phyloP scores from a whole-genome alignment of 2,329 filamentous ascomycete genomes.

The Diplodia scrobiculata region DNA sequence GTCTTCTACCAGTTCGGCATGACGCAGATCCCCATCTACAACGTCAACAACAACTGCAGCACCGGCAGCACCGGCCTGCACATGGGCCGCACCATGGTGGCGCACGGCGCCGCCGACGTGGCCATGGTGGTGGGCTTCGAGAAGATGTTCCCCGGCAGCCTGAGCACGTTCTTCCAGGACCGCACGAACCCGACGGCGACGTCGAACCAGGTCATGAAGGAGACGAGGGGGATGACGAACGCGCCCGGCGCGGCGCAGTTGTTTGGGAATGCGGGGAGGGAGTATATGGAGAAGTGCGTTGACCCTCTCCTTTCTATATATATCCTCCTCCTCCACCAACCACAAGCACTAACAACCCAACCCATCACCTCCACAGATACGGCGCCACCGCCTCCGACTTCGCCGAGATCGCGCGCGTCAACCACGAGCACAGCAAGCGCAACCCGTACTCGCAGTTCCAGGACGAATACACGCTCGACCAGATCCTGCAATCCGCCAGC shows the following conservation, averaged over 20 bases:
- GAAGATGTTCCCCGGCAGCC: slow-evolving; percentile 93
- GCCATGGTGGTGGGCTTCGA: slow-evolving; percentile 93
- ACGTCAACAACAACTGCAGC: slow-evolving; percentile 98
- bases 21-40: slow-evolving; percentile 94
- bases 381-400: slow-evolving; percentile 85
- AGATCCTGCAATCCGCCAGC: slow-evolving; percentile 73
- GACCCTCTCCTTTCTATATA: not conserved
- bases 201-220: slow-evolving; percentile 74
- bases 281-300: slow-evolving; percentile 88
- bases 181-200: slow-evolving; percentile 76
- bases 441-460: slow-evolving; percentile 99
- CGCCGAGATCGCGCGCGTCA: slow-evolving; percentile 89
- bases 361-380: slow-evolving; percentile 56
- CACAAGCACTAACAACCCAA: not conserved
- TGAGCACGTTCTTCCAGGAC: slow-evolving; percentile 83
- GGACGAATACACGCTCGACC: slow-evolving; percentile 83
- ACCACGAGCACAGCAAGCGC: slow-evolving; percentile 85
- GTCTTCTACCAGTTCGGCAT: slow-evolving; percentile 99
- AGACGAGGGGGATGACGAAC: slow-evolving; percentile 77
- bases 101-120: slow-evolving; percentile 79
- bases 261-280: slow-evolving; percentile 89
- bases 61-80: slow-evolving; percentile 90
- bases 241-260: slow-evolving; percentile 86
- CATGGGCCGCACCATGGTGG: slow-evolving; percentile 78
- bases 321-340: not conserved